These are phyloP conservation scores for Pestalotiopsis sp. DNA, from an alignment of 2,329 filamentous ascomycete genomes.

Conservation along the genomic window DNA sequence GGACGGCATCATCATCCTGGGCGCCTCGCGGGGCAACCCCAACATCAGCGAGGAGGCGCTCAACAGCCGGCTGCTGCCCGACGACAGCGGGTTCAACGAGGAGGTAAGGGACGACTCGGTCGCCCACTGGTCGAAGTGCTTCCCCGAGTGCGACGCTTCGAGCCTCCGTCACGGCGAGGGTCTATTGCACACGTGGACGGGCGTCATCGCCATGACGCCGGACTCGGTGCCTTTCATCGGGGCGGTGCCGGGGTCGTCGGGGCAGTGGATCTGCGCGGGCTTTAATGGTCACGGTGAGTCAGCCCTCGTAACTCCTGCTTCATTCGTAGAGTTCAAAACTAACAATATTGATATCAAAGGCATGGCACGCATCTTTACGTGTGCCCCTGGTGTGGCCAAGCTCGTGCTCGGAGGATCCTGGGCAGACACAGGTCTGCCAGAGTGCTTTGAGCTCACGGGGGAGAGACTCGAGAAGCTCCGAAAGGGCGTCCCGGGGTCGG, in stretches of 20 bases:
- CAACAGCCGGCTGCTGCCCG: conserved; percentile 33
- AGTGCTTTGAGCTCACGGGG: conserved; percentile 35
- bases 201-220: conserved; percentile 48
- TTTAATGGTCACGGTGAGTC: conserved; percentile 49
- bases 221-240: conserved; percentile 51
- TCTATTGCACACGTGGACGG: conserved; percentile 47
- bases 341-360: conserved; percentile 8
- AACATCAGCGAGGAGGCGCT: conserved; percentile 33
- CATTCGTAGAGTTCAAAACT: neutral
- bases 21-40: conserved; percentile 44
- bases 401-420: conserved; percentile 40
- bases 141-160: conserved; percentile 29
- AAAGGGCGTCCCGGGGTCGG: conserved; percentile 18
- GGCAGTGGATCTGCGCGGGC: conserved; percentile 51
- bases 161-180: conserved; percentile 41
- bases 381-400: conserved; percentile 45
- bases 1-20: conserved; percentile 46
- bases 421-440: conserved; percentile 36
- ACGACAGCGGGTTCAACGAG: conserved; percentile 41
- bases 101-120: conserved; percentile 42
- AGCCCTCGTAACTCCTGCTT: too few relatives aligned
- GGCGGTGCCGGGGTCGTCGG: conserved; percentile 37
- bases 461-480: conserved; percentile 25
- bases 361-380: conserved; percentile 48
- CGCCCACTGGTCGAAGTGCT: conserved; percentile 35